Evolutionary conservation across 257 asterid species (phyloP).

Genomic region (Solanum arcanum): DNA sequence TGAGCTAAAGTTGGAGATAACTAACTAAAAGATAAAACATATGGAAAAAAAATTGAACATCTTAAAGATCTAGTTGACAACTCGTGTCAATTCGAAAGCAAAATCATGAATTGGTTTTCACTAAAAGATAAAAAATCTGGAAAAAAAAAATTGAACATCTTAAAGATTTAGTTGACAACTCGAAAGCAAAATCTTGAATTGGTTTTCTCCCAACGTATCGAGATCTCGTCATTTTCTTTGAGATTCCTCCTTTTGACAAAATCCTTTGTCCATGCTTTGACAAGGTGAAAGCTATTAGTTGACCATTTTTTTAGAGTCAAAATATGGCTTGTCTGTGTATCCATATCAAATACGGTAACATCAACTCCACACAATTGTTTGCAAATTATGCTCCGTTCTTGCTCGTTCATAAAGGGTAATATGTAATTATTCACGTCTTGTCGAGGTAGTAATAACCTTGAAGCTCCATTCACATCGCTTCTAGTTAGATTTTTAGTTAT

Average conservation of each 20-base stretch:
- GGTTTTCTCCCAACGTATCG: not conserved
- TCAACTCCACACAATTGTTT: not conserved
- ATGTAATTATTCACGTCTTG: not conserved
- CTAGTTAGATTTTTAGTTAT: not conserved
- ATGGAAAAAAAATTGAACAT: too few relatives aligned
- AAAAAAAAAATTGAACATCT: too few relatives aligned
- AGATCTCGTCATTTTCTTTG: not conserved
- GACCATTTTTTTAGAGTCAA: not conserved
- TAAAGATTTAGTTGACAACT: not conserved
- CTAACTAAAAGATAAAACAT: too few relatives aligned
- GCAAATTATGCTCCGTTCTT: not conserved
- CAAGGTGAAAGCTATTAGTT: not conserved
- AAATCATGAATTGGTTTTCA: not conserved
- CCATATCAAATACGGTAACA: not conserved
- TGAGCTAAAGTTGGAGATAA: not conserved
- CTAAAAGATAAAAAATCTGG: too few relatives aligned
- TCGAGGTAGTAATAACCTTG: not conserved
- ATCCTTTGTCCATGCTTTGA: not conserved
- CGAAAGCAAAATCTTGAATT: not conserved
- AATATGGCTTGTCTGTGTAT: not conserved
- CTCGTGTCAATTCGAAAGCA: not conserved
- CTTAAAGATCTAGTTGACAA: not conserved
- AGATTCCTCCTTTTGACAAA: not conserved
- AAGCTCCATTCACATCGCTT: not conserved
- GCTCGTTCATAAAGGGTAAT: not conserved